Evolutionary conservation across 2,329 filamentous ascomycete species (phyloP), one percentile per base, ranked within the genome.

Genomic region (Shiraia sp.): DNA sequence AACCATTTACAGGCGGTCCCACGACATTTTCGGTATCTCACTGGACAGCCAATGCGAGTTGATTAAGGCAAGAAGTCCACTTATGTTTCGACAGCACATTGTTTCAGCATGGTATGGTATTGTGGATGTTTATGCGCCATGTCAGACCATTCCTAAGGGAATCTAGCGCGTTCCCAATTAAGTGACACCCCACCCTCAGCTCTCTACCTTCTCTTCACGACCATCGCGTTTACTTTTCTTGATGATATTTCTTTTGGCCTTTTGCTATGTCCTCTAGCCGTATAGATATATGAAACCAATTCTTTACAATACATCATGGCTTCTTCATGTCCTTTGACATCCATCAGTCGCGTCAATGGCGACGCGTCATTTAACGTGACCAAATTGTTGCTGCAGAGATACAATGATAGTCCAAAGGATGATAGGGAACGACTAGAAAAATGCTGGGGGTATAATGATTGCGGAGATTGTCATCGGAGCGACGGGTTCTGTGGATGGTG

Each of bases 401-500:
- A 62, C 45, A 44, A 61, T 31, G 33, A 59, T 17, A 60, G 55
- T 23, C 54, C 63, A 1, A 57, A 63, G 36, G 59, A 67, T 14
- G 60, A 69, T 31, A 53, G 57, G 45, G 48, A 62, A 17, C 49
- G 66, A 26, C 36, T 68, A 13, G 40, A 51, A n/a, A 49, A 55
- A 19, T 69, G 66, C 37, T 69, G 66, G 66, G 64, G 65, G 0
- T 63, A 63, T 22, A 38, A 23, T 6, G 66, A 69, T 31, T 69
- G 66, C 40, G 66, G 66, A 4, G 66, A 69, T 40, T 69, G 66
- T 23, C 64, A 68, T 49, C 49, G 62, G 6, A 66, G 61, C 42
- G 44, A 62, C 5, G 63, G 59, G 0, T 53, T 52, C 32, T 75
- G 73, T 47, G 72, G 72, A 15, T 75, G 73, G 73, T 75, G 73